Evolutionary conservation across 2,329 filamentous ascomycete species (phyloP).

Genomic region (Xylaria sp.): DNA sequence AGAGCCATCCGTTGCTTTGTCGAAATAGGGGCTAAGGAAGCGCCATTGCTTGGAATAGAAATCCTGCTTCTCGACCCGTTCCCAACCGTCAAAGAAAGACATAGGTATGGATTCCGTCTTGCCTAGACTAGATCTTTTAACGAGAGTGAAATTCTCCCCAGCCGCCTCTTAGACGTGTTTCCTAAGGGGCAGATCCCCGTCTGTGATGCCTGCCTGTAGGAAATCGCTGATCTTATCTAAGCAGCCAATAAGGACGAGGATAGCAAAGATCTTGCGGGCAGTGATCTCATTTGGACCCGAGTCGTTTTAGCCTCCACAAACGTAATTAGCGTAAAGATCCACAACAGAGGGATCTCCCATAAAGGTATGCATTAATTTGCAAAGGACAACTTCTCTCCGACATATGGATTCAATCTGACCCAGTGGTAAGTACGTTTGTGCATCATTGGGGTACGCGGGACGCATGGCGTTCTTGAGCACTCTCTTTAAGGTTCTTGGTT

Average conservation of each 20-base stretch:
- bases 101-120: neutral
- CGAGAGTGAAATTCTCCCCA: neutral
- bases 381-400: slow-evolving; percentile 3
- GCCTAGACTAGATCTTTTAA: slow-evolving; percentile 4
- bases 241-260: slow-evolving; percentile 8
- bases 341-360: neutral
- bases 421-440: slow-evolving; percentile 11
- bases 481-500: too few relatives aligned
- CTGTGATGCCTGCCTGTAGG: slow-evolving; percentile 9
- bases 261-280: slow-evolving; percentile 22
- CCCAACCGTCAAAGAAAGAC: slow-evolving; percentile 16
- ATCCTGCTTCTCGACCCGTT: neutral
- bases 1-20: slow-evolving; percentile 2
- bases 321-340: slow-evolving; percentile 7
- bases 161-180: neutral
- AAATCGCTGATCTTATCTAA: slow-evolving; percentile 6
- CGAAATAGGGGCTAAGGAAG: slow-evolving; percentile 21
- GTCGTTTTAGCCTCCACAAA: slow-evolving; percentile 8
- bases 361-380: slow-evolving; percentile 1
- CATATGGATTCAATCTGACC: slow-evolving; percentile 10
- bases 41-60: slow-evolving; percentile 20
- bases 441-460: neutral
- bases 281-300: neutral
- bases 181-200: slow-evolving; percentile 20
- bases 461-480: slow-evolving; percentile 9